Base-by-base conservation (phyloP, 345 rosid species). In the Brassica napus region DNA sequence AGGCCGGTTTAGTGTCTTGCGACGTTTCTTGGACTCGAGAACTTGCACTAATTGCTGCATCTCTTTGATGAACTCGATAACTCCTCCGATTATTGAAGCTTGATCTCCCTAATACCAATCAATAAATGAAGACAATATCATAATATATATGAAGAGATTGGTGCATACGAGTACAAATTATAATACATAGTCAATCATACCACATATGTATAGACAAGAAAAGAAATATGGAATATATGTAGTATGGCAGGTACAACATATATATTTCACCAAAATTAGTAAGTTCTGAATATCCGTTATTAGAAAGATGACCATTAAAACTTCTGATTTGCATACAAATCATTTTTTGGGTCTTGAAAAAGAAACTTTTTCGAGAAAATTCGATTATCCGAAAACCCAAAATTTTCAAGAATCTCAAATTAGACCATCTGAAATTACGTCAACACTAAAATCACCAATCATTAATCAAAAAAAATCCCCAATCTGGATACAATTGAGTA, bases 11-110 rank as follows among this genome's bases (percentile, higher is more conserved):
- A 91, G 66, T 39, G 91, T 92, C 82, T 83, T 92, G 81, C 97
- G 85, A 82, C 83, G 88, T 80, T 94, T 94, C 86, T 92, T 92
- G 21, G 97, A 85, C 84, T 94, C 97, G 79, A 94, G 82, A 57
- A 92, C 89, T 77, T 91, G 94, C 0, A 88, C 72, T 52, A 94
- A 87, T 78, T 91, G 94, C 71, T 94, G 97, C 78, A 94, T 65
- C 79, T 94, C 98, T 83, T 92, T 89, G 81, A 94, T 90, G 75
- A 94, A 94, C 68, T 94, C 97, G 57, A 94, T 88, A 23, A 82
- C 98, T 14, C 98, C 98, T 15, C 92, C 98, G 34, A 94, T 91
- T 59, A 94, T 85, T 6, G 98, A 94, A 74, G 98, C 98, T 88
- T 94, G 98, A 68, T 94, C 98, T 73, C 97, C 93, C 98, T 94